Evolutionary conservation across 306 rosid species (phyloP), one percentile per base, ranked within the genome.

Genomic region (Fragaria ananassa): DNA sequence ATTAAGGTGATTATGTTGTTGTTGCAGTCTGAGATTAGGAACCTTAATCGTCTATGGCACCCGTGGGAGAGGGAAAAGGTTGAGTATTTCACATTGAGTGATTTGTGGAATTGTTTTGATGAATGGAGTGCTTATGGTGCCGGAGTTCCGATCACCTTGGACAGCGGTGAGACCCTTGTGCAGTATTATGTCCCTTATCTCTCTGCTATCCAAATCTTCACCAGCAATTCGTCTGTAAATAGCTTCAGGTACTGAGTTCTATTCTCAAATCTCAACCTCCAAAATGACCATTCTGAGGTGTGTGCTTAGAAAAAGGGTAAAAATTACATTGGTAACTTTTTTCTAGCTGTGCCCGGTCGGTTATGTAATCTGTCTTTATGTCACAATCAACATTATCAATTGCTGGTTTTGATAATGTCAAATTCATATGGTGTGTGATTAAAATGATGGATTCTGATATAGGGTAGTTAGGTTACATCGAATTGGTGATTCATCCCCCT

Each of bases 71-170:
- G 92, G 82, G 98, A 96, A 81, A 79, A 72, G 51, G 89, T 92
- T 0, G 98, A 96, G 75, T 92, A 83, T 83, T 92, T 96, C 84
- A 86, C 90, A 27, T 71, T 96, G 82, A 85, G 88, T 42, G 93
- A 96, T 80, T 90, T 96, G 12, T 96, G 99, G 99, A 87, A 91
- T 66, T 76, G 89, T 58, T 96, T 78, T 58, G 92, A 89, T 72
- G 97, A 96, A 87, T 91, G 93, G 96, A 96, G 99, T 79, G 99
- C 96, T 0, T 96, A 96, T 67, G 99, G 99, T 8, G 92, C 97
- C 18, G 97, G 96, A 77, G 99, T 96, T 60, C 93, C 93, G 0
- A 85, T 96, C 61, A 50, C 81, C 70, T 75, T 92, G 73, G 76
- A 74, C 89, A 76, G 83, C 77, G 93, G 88, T n/a, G 97, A 96